phyloP scores from a whole-genome alignment of 371 early-diverging fungal genomes.

The Zopfochytrium polystomum region DNA sequence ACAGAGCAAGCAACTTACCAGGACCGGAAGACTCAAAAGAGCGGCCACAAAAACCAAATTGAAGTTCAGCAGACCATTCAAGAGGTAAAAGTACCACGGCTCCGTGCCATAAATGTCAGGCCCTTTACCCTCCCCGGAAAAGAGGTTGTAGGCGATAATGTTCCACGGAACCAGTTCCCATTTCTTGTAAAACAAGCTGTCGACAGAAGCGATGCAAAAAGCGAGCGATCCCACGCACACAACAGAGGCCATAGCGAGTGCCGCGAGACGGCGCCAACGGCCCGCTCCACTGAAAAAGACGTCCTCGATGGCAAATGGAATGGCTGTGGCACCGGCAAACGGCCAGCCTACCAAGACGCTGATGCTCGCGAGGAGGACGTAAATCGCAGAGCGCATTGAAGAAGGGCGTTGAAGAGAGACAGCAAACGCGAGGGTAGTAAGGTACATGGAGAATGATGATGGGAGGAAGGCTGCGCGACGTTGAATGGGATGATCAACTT shows the following conservation, averaged over 20 bases:
- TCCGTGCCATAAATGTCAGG: conserved; percentile 90
- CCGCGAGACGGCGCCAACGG: neutral
- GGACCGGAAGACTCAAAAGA: conserved; percentile 56
- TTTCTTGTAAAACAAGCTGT: conserved; percentile 72
- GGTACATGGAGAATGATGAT: conserved; percentile 88
- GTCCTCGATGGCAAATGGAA: conserved; percentile 78
- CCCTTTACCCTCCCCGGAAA: conserved; percentile 63
- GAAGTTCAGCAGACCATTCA: conserved; percentile 87
- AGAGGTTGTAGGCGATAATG: conserved; percentile 87
- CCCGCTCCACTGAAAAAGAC: conserved; percentile 46
- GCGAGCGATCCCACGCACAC: conserved; percentile 44
- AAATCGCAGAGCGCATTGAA: conserved; percentile 42
- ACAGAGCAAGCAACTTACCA: too few relatives aligned
- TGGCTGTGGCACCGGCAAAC: conserved; percentile 64
- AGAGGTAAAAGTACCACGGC: conserved; percentile 87
- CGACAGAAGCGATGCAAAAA: conserved; percentile 65
- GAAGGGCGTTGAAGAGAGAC: conserved; percentile 52
- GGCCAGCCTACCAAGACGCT: conserved; percentile 88
- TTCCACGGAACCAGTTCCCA: conserved; percentile 75
- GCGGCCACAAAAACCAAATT: conserved; percentile 75
- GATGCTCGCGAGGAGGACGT: conserved; percentile 60
- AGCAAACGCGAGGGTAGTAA: conserved; percentile 72
- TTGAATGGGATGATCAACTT: neutral
- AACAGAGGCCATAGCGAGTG: conserved; percentile 4
- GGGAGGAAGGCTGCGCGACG: conserved; percentile 79